These are phyloP conservation scores for Borealophlyctis nickersoniae DNA, from an alignment of 192 early-diverging fungal genomes.

Conservation along the genomic window DNA sequence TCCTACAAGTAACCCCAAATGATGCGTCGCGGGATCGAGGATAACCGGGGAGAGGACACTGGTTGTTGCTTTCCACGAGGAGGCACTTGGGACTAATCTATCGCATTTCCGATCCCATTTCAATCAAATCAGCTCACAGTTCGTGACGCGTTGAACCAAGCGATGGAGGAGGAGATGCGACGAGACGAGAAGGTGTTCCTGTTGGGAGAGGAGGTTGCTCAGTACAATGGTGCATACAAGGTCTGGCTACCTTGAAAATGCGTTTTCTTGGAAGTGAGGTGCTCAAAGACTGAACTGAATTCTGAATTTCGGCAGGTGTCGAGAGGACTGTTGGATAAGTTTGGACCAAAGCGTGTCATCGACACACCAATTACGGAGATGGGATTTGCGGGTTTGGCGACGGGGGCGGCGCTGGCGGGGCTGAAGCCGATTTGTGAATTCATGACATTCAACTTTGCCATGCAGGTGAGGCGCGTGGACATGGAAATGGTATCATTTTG, in stretches of 20 bases:
- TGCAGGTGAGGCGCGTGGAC: conserved; percentile 93
- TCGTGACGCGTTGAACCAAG: conserved; percentile 94
- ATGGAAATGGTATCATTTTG: too few relatives aligned
- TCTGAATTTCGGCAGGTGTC: conserved; percentile 64
- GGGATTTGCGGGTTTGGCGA: conserved; percentile 94
- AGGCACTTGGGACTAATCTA: too few relatives aligned
- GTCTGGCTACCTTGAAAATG: conserved; percentile 48
- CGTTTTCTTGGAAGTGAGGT: not conserved
- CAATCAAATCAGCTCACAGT: conserved; percentile 75
- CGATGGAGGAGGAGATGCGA: conserved; percentile 95
- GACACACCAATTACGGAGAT: conserved; percentile 99
- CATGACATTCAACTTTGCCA: conserved; percentile 99
- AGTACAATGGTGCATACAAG: conserved; percentile 99
- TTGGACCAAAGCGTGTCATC: conserved; percentile 92
- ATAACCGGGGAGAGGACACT: too few relatives aligned
- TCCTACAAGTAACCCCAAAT: too few relatives aligned
- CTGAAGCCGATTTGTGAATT: conserved; percentile 98
- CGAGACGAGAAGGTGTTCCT: conserved; percentile 88
- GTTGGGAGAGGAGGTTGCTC: conserved; percentile 96
- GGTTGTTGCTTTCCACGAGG: too few relatives aligned
- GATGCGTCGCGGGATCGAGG: too few relatives aligned
- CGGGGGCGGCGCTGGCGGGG: conserved; percentile 89
- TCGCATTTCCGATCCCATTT: too few relatives aligned
- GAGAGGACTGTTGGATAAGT: conserved; percentile 96
- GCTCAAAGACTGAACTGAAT: not conserved